Percentiles rank a stretch among this genome's conserved stretches.
Conservation (phyloP, 2,329 filamentous ascomycete species). For the Xylaria multiplex region DNA sequence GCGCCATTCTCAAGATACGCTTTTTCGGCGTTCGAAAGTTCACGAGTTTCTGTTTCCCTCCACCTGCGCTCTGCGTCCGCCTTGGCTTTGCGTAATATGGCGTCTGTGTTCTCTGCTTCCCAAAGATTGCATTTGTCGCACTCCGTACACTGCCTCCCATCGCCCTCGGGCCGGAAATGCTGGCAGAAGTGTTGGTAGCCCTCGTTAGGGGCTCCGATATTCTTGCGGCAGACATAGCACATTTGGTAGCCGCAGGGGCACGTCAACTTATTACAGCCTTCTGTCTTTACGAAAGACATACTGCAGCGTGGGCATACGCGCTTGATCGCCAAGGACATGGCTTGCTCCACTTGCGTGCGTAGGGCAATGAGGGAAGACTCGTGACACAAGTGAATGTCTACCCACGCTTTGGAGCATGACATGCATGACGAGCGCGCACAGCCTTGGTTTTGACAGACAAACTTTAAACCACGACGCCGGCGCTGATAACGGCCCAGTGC, state of each 20-base stretch:
- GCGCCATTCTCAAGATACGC: constrained; percentile 66
- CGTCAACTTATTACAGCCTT: constrained; percentile 96
- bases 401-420: constrained; percentile 83
- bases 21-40: constrained; percentile 64
- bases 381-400: constrained; percentile 89
- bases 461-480: constrained; percentile 77
- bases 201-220: constrained; percentile 68
- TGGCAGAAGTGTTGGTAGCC: constrained; percentile 96
- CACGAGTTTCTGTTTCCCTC: constrained; percentile 71
- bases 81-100: constrained; percentile 73
- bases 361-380: constrained; percentile 83
- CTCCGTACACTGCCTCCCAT: constrained; percentile 75
- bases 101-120: constrained; percentile 78
- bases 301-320: constrained; percentile 92
- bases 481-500: constrained; percentile 75
- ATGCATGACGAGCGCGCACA: constrained; percentile 82
- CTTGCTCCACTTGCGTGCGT: constrained; percentile 89
- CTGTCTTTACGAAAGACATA: constrained; percentile 90
- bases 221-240: constrained; percentile 94
- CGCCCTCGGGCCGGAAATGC: constrained; percentile 87
- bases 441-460: constrained; percentile 75
- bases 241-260: constrained; percentile 97
- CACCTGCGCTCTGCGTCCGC: constrained; percentile 77
- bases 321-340: constrained; percentile 93
- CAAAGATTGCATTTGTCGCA: constrained; percentile 85